These are phyloP conservation scores for Zopfia rhizophila DNA, from an alignment of 2,329 filamentous ascomycete species.

Conservation along the genomic window DNA sequence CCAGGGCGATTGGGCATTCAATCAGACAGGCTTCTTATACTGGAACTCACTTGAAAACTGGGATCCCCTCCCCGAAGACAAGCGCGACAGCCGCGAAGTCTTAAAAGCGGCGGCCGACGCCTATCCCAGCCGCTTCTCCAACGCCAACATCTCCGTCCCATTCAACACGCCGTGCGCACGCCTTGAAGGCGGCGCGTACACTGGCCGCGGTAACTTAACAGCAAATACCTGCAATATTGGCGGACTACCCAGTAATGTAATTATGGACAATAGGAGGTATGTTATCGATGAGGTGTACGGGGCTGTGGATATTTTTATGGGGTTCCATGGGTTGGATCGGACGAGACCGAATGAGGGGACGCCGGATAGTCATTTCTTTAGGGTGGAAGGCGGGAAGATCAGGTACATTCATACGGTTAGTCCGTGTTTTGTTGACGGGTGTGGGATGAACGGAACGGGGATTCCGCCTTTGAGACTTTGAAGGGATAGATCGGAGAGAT, in stretches of 20 bases:
- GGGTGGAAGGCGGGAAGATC: constrained; percentile 33
- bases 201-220: neutral
- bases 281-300: constrained; percentile 38
- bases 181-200: constrained; percentile 36
- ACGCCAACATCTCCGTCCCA: constrained; percentile 30
- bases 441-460: constrained; percentile 28
- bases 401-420: constrained; percentile 37
- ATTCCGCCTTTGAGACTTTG: too few relatives aligned
- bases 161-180: constrained; percentile 35
- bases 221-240: constrained; percentile 15
- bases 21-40: constrained; percentile 32
- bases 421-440: constrained; percentile 35
- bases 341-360: constrained; percentile 29
- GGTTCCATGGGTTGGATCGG: constrained; percentile 36
- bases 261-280: constrained; percentile 29
- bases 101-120: constrained; percentile 36
- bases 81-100: constrained; percentile 21
- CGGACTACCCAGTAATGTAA: constrained; percentile 9
- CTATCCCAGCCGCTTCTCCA: constrained; percentile 36
- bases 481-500: too few relatives aligned
- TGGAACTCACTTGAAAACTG: constrained; percentile 31
- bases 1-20: constrained; percentile 41
- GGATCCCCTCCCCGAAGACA: constrained; percentile 24
- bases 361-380: constrained; percentile 40
- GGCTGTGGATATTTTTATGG: constrained; percentile 35